Conservation (phyloP, 139 green algal genomes). For the Spirogloea muscicola region DNA sequence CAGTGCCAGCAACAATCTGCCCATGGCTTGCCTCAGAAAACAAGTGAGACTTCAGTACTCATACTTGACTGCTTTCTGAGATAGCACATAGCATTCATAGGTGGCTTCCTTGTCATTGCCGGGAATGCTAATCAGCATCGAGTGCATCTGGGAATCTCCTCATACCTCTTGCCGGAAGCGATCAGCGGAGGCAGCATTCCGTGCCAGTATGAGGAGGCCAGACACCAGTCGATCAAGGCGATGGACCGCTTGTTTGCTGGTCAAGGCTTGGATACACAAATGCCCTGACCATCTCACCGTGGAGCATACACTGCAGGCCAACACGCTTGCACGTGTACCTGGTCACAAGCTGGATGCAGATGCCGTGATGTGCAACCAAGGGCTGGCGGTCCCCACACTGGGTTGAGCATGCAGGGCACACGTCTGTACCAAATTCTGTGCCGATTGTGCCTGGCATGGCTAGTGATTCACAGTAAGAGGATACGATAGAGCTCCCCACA, state of each 20-base stretch:
- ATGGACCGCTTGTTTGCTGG: constrained; percentile 52
- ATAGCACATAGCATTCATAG: background rate
- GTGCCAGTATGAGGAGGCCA: constrained; percentile 78
- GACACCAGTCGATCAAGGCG: constrained; percentile 82
- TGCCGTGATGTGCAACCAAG: background rate
- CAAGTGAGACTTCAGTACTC: background rate
- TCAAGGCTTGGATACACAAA: background rate
- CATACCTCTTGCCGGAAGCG: constrained; percentile 48
- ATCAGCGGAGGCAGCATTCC: constrained; percentile 57
- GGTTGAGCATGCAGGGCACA: background rate
- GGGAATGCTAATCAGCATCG: background rate
- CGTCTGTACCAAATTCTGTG: too few species aligned
- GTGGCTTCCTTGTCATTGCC: background rate
- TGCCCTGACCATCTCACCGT: background rate
- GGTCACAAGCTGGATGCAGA: background rate
- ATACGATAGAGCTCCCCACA: constrained; percentile 63
- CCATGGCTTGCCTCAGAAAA: too few species aligned
- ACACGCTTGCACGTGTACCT: background rate
- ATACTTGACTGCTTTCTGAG: background rate
- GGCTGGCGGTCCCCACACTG: background rate
- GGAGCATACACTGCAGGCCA: background rate
- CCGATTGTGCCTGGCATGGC: too few species aligned
- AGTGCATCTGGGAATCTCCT: too few species aligned
- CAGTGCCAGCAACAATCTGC: constrained; percentile 42
- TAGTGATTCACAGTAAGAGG: constrained; percentile 27